These are phyloP conservation scores for Talaromyces sp. DNA, from an alignment of 2,329 filamentous ascomycete species.

Conservation along the genomic window DNA sequence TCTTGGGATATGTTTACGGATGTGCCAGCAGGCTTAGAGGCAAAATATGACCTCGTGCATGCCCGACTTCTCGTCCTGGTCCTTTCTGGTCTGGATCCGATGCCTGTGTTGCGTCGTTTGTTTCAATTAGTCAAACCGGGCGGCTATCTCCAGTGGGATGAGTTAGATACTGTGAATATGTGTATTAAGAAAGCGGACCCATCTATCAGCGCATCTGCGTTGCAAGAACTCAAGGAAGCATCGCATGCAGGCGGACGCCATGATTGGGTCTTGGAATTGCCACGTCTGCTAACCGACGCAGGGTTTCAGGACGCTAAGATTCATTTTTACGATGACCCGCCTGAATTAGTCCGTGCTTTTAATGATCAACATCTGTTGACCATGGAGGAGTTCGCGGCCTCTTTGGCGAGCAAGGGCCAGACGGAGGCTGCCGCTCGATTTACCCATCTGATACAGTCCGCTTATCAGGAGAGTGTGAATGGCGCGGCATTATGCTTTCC, in stretches of 20 bases:
- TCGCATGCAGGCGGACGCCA: slow-evolving; percentile 20
- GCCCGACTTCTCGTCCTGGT: slow-evolving; percentile 16
- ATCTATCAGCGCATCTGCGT: slow-evolving; percentile 11
- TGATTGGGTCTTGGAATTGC: slow-evolving; percentile 20
- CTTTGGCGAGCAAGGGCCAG: slow-evolving; percentile 12
- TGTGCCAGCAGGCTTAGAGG: slow-evolving; percentile 18
- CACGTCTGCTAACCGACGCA: slow-evolving; percentile 12
- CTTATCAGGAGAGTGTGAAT: slow-evolving; percentile 14
- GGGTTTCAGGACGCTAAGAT: slow-evolving; percentile 17
- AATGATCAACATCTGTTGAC: slow-evolving; percentile 20
- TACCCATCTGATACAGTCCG: slow-evolving; percentile 13
- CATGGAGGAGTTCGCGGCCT: slow-evolving; percentile 19
- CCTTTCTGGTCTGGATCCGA: slow-evolving; percentile 15
- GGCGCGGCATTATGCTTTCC: slow-evolving; percentile 20
- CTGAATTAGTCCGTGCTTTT: slow-evolving; percentile 16
- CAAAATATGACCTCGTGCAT: slow-evolving; percentile 23
- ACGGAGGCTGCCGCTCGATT: slow-evolving; percentile 15
- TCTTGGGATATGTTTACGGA: slow-evolving; percentile 23
- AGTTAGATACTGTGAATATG: slow-evolving; percentile 22
- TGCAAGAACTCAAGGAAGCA: slow-evolving; percentile 18
- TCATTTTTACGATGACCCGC: slow-evolving; percentile 15
- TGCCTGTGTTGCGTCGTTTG: slow-evolving; percentile 19
- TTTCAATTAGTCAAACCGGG: slow-evolving; percentile 24
- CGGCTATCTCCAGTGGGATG: slow-evolving; percentile 29
- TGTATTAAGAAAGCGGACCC: slow-evolving; percentile 15